A percentile compares a stretch with the other conserved stretches of the same genome.
Conservation (phyloP, 2,329 filamentous ascomycete species). For the Paecilomyces niveus region DNA sequence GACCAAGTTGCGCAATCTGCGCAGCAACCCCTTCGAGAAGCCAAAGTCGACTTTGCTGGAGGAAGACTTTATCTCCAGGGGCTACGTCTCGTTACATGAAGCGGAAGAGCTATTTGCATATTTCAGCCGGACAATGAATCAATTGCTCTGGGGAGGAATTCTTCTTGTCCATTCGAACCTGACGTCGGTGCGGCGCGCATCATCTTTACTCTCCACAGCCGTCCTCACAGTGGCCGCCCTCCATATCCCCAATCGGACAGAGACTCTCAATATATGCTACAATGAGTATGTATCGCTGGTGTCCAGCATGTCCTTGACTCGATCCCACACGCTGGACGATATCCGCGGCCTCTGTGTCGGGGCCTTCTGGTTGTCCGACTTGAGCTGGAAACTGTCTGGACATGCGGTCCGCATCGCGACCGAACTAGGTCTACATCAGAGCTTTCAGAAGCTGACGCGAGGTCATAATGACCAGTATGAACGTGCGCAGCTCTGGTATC, state of each 20-base stretch:
- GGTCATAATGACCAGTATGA: constrained; percentile 46
- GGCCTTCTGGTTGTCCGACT: constrained; percentile 56
- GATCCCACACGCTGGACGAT: constrained; percentile 51
- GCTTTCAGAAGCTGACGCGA: constrained; percentile 43
- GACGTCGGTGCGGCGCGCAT: constrained; percentile 47
- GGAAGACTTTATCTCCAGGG: constrained; percentile 46
- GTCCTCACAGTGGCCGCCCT: constrained; percentile 53
- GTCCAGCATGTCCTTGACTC: constrained; percentile 51
- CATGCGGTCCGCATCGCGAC: constrained; percentile 53
- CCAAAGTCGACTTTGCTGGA: constrained; percentile 33
- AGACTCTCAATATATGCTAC: constrained; percentile 49
- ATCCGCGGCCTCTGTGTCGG: constrained; percentile 55
- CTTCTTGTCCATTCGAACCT: constrained; percentile 45
- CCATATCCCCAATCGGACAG: constrained; percentile 49
- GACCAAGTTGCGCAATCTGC: constrained; percentile 41
- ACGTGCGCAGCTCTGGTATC: constrained; percentile 54
- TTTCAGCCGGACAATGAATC: constrained; percentile 46
- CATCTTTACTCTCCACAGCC: constrained; percentile 48
- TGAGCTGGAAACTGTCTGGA: constrained; percentile 57
- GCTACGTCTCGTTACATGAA: constrained; percentile 40
- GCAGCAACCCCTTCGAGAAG: constrained; percentile 30
- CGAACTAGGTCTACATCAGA: constrained; percentile 51
- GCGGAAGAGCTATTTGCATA: constrained; percentile 47
- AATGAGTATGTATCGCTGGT: constrained; percentile 52
- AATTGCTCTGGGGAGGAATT: constrained; percentile 47